Base-by-base conservation (phyloP, 1,284 basidiomycete species). In the Boletus semigastroideus region DNA sequence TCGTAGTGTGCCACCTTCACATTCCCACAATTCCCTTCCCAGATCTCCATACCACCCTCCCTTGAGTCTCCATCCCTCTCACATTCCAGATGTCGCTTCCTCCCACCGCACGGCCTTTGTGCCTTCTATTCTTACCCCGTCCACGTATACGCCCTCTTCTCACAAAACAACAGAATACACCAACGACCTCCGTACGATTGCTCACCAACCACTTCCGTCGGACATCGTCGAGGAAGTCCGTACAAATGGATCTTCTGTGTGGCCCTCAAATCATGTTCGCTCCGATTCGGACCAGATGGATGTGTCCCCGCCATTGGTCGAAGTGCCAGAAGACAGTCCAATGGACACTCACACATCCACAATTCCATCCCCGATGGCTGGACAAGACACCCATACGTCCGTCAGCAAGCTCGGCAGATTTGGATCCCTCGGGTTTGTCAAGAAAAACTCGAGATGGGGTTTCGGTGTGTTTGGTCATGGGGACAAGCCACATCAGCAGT, bases 381-480 rank as follows among this genome's bases (percentile, higher is more conserved):
- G 47, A 39, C 69, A 71, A 25, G 66, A 71, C 40, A 52, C 60
- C 17, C 69, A 72, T 42, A 53, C 74, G 34, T 75, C 79, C 39
- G 66, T 71, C 46, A 73, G 71, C 65, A 86, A 82, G 60, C 68
- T 81, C 46, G 72, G 76, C 59, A 85, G 82, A 66, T 68, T 83
- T 30, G 72, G 75, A 36, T 72, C 75, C 28, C 74, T 84, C 50
- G 73, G 77, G 33, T 82, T 87, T 63, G 77, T 76, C 58, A 89
- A 85, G 75, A 89, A 88, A 70, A 74, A 73, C 57, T 76, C 77
- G 56, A 84, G 78, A 68, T 83, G 83, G 78, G 76, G 78, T 42
- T 73, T 87, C 16, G 76, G 74, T 34, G 87, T 92, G 74, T 94
- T 94, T 70, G 87, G 90, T 13, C 75, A 80, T 48, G 78, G 79